Evolutionary conservation across 1,139 yeast species (phyloP).

Genomic region (Wickerhamomyces sp.): DNA sequence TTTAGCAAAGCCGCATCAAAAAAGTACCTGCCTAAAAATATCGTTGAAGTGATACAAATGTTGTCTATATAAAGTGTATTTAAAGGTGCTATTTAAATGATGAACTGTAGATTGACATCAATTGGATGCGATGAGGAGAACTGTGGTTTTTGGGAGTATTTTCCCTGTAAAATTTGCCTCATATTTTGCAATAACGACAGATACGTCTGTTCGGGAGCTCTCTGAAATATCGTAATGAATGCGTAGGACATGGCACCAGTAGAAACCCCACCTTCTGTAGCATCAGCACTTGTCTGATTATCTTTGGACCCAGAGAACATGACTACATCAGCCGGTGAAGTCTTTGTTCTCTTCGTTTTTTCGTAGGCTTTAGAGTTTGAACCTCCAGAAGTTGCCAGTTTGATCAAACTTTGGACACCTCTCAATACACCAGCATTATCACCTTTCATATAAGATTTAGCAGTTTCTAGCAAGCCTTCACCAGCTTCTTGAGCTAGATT

Average conservation of each 20-base stretch:
- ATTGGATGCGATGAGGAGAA: constrained; percentile 60
- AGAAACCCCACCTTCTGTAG: constrained; percentile 68
- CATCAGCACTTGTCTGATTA: constrained; percentile 49
- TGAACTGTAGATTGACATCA: constrained; percentile 51
- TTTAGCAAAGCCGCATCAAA: too few species aligned
- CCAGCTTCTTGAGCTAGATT: constrained; percentile 85
- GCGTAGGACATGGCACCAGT: constrained; percentile 96
- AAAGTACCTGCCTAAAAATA: too few species aligned
- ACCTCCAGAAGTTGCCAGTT: constrained; percentile 37
- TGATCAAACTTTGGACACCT: constrained; percentile 47
- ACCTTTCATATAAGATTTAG: constrained; percentile 68
- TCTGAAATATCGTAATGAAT: constrained; percentile 47
- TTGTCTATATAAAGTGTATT: neutral
- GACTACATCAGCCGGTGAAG: constrained; percentile 86
- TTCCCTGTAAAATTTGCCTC: constrained; percentile 45
- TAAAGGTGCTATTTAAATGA: constrained; percentile 14
- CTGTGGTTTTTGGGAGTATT: constrained; percentile 64
- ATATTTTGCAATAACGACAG: constrained; percentile 54
- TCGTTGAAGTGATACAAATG: too few species aligned
- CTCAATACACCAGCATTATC: constrained; percentile 53
- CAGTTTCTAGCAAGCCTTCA: constrained; percentile 65
- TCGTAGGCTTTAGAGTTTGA: constrained; percentile 34
- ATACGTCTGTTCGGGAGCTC: constrained; percentile 49
- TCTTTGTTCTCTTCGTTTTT: constrained; percentile 50
- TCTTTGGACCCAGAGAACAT: constrained; percentile 90